Evolutionary conservation across 805 yeast genomes (phyloP).

Genomic region (Pichia manshurica): DNA sequence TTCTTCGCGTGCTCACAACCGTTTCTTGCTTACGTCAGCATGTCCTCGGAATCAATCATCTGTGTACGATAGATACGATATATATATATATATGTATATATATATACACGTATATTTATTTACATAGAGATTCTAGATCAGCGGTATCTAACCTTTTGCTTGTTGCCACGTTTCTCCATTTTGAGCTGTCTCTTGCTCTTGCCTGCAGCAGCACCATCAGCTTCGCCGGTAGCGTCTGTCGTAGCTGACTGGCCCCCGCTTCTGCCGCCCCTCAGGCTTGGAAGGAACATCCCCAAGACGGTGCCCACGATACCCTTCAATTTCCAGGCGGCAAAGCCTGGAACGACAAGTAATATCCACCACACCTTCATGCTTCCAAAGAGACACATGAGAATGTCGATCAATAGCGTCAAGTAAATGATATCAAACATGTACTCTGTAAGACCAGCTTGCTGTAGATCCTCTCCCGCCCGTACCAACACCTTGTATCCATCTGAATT

Average conservation of each 20-base stretch:
- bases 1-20: no score
- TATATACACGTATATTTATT: no score
- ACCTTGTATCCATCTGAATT: slow-evolving; percentile 35
- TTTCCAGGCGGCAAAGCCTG: slow-evolving; percentile 47
- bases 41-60: no score
- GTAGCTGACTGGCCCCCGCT: not conserved
- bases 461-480: slow-evolving; percentile 51
- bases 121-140: no score
- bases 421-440: slow-evolving; percentile 71
- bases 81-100: no score
- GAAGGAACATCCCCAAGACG: slow-evolving; percentile 20
- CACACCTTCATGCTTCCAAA: slow-evolving; percentile 57
- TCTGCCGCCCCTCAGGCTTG: slow-evolving; percentile 7
- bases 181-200: slow-evolving; percentile 35
- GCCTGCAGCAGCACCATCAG: slow-evolving; percentile 14
- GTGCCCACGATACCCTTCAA: slow-evolving; percentile 34
- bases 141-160: slow-evolving; percentile 17
- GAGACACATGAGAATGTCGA: slow-evolving; percentile 47
- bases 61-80: no score
- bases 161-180: slow-evolving; percentile 32
- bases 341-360: slow-evolving; percentile 48
- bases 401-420: slow-evolving; percentile 56
- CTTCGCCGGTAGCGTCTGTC: slow-evolving; percentile 9
- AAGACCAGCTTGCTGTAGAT: slow-evolving; percentile 55
- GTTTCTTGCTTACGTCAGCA: no score